A percentile compares a stretch with the other conserved stretches of the same genome.
These are phyloP conservation scores for Pseudocercospora cruenta DNA, from an alignment of 2,329 filamentous ascomycete species.

Conservation along the genomic window DNA sequence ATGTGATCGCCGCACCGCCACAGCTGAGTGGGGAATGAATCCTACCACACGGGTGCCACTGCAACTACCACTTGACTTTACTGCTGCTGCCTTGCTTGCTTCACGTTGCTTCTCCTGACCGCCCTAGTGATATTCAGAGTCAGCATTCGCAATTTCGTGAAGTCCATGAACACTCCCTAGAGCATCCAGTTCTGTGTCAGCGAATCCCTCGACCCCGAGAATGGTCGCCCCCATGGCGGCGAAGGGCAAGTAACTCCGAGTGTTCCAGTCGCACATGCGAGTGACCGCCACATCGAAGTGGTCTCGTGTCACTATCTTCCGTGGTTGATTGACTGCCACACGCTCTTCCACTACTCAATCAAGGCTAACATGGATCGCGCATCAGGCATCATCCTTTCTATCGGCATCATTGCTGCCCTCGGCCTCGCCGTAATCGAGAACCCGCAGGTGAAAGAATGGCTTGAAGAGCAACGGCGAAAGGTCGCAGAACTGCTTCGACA, in stretches of 20 bases:
- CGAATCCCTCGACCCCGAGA: background rate
- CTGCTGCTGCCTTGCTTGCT: conserved; percentile 9
- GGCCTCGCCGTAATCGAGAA: conserved; percentile 67
- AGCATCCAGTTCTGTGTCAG: background rate
- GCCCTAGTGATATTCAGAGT: background rate
- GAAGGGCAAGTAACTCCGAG: conserved; percentile 17
- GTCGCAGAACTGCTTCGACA: conserved; percentile 62
- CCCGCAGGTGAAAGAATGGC: conserved; percentile 65
- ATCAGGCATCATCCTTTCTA: conserved; percentile 64
- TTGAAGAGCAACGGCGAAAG: conserved; percentile 63
- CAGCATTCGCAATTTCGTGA: background rate
- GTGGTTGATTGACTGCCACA: background rate
- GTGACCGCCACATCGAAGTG: conserved; percentile 12
- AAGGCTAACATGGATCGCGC: conserved; percentile 20
- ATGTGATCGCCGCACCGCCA: conserved; percentile 6
- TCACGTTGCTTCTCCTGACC: background rate
- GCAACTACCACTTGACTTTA: conserved; percentile 1
- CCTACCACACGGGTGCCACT: background rate
- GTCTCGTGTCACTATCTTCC: conserved; percentile 11
- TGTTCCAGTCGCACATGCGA: conserved; percentile 10
- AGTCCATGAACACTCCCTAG: conserved; percentile 3
- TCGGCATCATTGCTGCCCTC: conserved; percentile 64
- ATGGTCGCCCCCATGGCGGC: conserved; percentile 19
- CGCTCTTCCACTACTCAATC: background rate
- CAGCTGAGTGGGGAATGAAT: background rate